Conservation (phyloP, 2,329 filamentous ascomycete species). For the Claviceps sp. region DNA sequence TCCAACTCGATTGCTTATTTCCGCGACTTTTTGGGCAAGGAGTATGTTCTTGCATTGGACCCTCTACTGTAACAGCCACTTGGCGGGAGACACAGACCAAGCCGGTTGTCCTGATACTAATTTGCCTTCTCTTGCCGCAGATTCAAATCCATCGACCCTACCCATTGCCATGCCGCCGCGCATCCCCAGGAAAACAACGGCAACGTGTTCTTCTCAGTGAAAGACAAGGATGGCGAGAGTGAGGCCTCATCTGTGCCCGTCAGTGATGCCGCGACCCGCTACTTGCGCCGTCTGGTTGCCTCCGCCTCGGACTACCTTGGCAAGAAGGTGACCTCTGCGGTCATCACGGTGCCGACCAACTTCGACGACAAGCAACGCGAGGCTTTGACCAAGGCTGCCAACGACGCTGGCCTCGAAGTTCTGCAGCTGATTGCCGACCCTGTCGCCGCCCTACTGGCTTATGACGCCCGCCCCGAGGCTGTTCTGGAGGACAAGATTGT, state of each 20-base stretch:
- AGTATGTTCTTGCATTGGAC: conserved; percentile 40
- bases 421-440: conserved; percentile 90
- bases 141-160: conserved; percentile 94
- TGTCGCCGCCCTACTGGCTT: conserved; percentile 75
- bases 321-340: conserved; percentile 86
- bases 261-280: conserved; percentile 70
- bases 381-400: conserved; percentile 64
- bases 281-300: conserved; percentile 65
- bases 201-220: conserved; percentile 67
- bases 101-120: not conserved
- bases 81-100: not conserved
- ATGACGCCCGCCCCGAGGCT: conserved; percentile 72
- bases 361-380: conserved; percentile 78
- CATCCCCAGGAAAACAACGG: conserved; percentile 67
- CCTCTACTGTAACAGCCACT: too few species aligned
- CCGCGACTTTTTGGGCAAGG: conserved; percentile 87
- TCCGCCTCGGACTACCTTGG: conserved; percentile 88
- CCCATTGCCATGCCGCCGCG: conserved; percentile 83
- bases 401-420: conserved; percentile 71
- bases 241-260: conserved; percentile 56
- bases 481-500: conserved; percentile 72
- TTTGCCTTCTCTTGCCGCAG: conserved; percentile 19
- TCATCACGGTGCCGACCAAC: conserved; percentile 88
- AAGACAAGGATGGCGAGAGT: conserved; percentile 56
- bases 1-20: conserved; percentile 92